A percentile compares a stretch with the other conserved stretches of the same genome.
phyloP scores from a whole-genome alignment of 768 basidiomycete species.

The Leucosporidium scottii region DNA sequence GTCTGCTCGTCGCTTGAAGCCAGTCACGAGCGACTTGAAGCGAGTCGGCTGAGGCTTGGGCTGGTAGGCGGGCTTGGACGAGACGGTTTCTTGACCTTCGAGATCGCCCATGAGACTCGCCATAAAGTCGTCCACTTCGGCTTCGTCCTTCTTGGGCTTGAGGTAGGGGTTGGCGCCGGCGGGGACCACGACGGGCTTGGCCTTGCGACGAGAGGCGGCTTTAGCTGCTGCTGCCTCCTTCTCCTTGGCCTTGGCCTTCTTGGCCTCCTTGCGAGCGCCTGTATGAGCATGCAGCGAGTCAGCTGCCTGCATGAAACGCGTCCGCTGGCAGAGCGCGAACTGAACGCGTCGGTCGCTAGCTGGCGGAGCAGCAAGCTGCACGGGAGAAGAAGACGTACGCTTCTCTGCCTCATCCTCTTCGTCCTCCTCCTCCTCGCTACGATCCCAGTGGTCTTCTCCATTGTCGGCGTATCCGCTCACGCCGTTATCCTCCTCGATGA shows the following conservation, averaged over 20 bases:
- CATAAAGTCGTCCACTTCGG: conserved; percentile 85
- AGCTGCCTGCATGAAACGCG: background rate
- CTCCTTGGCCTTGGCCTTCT: conserved; percentile 49
- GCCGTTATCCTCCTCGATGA: conserved; percentile 88
- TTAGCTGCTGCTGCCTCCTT: conserved; percentile 40
- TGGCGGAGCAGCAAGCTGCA: background rate
- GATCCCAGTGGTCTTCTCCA: conserved; percentile 84
- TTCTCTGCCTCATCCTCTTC: conserved; percentile 22
- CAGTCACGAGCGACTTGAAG: background rate
- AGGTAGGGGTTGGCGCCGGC: conserved; percentile 70
- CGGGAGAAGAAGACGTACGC: background rate
- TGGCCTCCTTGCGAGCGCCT: conserved; percentile 42
- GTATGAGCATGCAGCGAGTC: background rate
- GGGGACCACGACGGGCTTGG: conserved; percentile 45
- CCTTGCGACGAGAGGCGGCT: conserved; percentile 41
- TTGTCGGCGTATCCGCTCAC: conserved; percentile 80
- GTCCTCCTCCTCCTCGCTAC: conserved; percentile 38
- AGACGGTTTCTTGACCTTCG: conserved; percentile 45
- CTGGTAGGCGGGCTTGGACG: background rate
- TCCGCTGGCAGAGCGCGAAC: no score
- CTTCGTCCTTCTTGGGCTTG: conserved; percentile 31
- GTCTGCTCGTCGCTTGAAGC: conserved; percentile 22
- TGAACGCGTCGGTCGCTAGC: background rate
- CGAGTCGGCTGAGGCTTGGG: background rate
- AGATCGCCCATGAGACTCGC: conserved; percentile 65